Evolutionary conservation across 1,139 yeast genomes (phyloP).

Genomic region (Yamadazyma triangularis): DNA sequence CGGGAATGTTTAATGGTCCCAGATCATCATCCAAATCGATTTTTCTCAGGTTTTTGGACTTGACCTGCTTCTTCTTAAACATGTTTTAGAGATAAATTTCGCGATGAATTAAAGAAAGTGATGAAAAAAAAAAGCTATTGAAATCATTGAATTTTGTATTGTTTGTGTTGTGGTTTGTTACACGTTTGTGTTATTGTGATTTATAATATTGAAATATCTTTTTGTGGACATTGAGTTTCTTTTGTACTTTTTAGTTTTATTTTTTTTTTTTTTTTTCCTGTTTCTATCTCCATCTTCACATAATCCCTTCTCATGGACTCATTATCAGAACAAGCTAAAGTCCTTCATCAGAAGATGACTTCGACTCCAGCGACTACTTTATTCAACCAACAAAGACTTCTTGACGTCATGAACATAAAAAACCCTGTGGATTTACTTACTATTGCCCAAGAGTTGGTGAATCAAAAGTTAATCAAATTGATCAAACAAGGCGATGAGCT

Average conservation of each 20-base stretch:
- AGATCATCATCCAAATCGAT: neutral
- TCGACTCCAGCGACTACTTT: conserved; percentile 40
- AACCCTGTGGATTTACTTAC: conserved; percentile 48
- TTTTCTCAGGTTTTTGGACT: conserved; percentile 1
- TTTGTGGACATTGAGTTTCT: too few species aligned
- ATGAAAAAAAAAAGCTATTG: too few species aligned
- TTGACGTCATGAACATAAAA: conserved; percentile 31
- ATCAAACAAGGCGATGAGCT: conserved; percentile 61
- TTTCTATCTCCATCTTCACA: neutral
- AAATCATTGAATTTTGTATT: too few species aligned
- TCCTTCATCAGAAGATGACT: conserved; percentile 58
- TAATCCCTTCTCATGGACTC: conserved; percentile 1
- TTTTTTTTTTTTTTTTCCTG: neutral
- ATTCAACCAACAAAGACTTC: conserved; percentile 59
- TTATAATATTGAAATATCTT: too few species aligned
- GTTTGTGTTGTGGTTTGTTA: too few species aligned
- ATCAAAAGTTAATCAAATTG: conserved; percentile 63
- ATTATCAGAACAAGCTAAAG: conserved; percentile 48
- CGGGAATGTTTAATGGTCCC: neutral
- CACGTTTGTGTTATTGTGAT: too few species aligned
- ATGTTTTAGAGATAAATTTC: too few species aligned
- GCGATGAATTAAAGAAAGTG: too few species aligned
- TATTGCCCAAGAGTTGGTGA: conserved; percentile 62
- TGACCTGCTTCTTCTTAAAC: conserved; percentile 5
- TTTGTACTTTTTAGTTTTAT: too few species aligned